Base-by-base conservation (phyloP, 306 rosid genomes). In the Gleditsia sinensis region DNA sequence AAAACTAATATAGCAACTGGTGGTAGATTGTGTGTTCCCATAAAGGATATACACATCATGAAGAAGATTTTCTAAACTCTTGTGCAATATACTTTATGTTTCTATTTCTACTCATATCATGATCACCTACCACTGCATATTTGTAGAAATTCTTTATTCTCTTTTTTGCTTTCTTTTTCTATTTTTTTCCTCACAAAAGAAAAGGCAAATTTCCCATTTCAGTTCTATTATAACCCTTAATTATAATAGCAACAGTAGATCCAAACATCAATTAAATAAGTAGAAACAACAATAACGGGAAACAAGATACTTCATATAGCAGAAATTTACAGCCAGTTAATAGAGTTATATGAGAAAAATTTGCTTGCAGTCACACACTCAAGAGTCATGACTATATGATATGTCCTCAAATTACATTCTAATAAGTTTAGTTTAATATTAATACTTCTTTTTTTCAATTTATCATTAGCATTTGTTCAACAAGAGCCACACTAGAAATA, bases 101-200 rank as follows among this genome's bases (percentile, higher is more conserved):
- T 76, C 59, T 1, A 9, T 19, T 77, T 76, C 59, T 1, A 9
- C 51, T 40, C 53, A 8, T 13, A 45, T 36, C 34, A 73, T 53
- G 49, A 67, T 56, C 4, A 55, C 53, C 54, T 1, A 46, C 27
- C 56, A 60, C 9, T 6, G 59, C 6, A 23, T 23, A 24, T 6
- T 46, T 2, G 53, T 39, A 40, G 21, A 42, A 23, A 64, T 40
- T 68, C 55, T 37, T 33, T 62, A 50, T 43, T 54, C 23, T 43
- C 21, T 48, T 74, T 42, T 24, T 43, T 16, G 16, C 14, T 42
- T 40, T 24, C 36, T 62, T 67, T 72, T 53, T n/a, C 36, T 53
- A n/a, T n/a, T 76, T 57, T 60, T 57, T 50, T 82, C 30, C 62
- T 53, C 11, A 5, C 7, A 64, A 53, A 66, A 74, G 30, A 59